Evolutionary conservation across 805 yeast species (phyloP), one percentile per base, ranked within the genome.

Genomic region (Candida multigemmis): DNA sequence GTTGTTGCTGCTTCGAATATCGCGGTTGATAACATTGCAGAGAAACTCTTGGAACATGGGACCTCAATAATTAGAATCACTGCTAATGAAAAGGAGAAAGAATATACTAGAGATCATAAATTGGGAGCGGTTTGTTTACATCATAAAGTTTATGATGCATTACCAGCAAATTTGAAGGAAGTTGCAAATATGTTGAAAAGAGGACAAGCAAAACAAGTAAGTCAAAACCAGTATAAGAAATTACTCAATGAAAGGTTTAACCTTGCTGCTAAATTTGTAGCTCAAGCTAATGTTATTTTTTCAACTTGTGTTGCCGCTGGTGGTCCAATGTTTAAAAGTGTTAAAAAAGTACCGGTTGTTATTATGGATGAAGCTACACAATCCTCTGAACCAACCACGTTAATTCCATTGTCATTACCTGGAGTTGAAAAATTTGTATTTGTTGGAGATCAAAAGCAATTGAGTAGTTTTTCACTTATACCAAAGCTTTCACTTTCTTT

Each of bases 301-400:
- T 73, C 86, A 2, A 79, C 87, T 2, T 74, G 81, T 2, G 82
- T 77, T 21, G 76, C 75, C 20, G 77, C 83, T 6, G 85, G 84
- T 27, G 81, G 81, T 2, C 65, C 71, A 22, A 73, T 69, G 38
- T 52, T 79, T 37, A 76, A 74, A 38, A 58, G 67, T 9, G 54
- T 77, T 7, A 56, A 61, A 20, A 67, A 62, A 36, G 47, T 68
- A 35, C 84, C 84, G 1, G 75, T 75, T 3, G 80, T 79, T 5
- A 77, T 79, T 17, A 74, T 79, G 80, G 87, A 79, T 55, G 87
- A 79, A 52, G 70, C 83, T 4, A 78, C 86, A 0, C 86, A 78
- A 40, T 75, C 86, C 0, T 73, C 84, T 0, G 89, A 79, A 37
- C 80, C 85, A 5, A 60, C 74, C 2, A 73, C 84, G 0, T 56